Evolutionary conservation across 2,329 filamentous ascomycete species (phyloP).

Genomic region (Epichloe brachyelytri): DNA sequence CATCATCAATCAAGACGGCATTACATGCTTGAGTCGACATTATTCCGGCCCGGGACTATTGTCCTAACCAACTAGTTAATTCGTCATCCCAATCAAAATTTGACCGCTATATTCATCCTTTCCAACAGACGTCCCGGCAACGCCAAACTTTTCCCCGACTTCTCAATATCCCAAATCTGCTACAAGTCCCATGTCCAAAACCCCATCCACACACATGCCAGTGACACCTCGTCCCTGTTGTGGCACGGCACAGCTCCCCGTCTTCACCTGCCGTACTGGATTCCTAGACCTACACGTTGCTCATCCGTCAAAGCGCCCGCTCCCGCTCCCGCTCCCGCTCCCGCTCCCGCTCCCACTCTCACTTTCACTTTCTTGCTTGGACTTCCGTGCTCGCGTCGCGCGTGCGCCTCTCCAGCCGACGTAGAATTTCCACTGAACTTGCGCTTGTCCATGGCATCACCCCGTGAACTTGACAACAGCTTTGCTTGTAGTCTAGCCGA

Average conservation of each 20-base stretch:
- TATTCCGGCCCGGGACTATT: too few species aligned
- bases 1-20: too few species aligned
- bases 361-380: constrained; percentile 39
- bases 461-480: constrained; percentile 32
- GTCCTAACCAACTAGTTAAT: too few species aligned
- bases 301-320: constrained; percentile 26
- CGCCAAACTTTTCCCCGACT: too few species aligned
- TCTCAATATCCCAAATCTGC: too few species aligned
- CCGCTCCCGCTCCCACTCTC: constrained; percentile 24
- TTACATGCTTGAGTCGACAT: too few species aligned
- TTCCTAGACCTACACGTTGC: constrained; percentile 36
- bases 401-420: constrained; percentile 20
- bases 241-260: neutral
- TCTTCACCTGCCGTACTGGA: constrained; percentile 30
- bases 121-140: too few species aligned
- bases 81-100: too few species aligned
- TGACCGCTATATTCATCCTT: too few species aligned
- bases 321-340: constrained; percentile 25
- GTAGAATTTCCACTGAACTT: constrained; percentile 29
- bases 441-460: constrained; percentile 35
- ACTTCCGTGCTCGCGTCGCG: constrained; percentile 26
- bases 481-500: constrained; percentile 38
- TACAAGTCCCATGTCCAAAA: too few species aligned
- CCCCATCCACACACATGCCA: too few species aligned
- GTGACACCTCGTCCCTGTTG: too few species aligned